phyloP scores from a whole-genome alignment of 2,329 filamentous ascomycete species.

The Verticillium nubilum region DNA sequence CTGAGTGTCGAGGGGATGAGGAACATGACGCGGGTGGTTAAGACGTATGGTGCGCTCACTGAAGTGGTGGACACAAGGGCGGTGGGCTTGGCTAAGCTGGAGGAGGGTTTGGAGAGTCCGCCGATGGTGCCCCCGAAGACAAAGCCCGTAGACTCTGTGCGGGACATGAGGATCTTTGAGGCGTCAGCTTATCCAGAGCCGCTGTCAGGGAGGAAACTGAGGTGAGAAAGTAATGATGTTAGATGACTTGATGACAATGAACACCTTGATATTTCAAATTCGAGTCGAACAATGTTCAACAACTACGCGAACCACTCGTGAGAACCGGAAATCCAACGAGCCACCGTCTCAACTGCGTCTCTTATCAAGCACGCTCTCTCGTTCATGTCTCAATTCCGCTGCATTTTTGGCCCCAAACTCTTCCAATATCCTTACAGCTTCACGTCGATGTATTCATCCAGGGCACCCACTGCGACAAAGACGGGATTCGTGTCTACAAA shows the following conservation, averaged over 20 bases:
- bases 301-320: no score
- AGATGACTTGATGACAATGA: not conserved
- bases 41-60: slow-evolving; percentile 5
- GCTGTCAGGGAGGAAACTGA: not conserved
- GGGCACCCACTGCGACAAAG: no score
- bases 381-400: no score
- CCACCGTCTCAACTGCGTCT: no score
- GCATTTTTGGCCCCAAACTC: no score
- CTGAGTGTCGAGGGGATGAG: slow-evolving; percentile 8
- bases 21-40: slow-evolving; percentile 5
- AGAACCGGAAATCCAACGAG: no score
- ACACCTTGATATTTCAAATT: not conserved
- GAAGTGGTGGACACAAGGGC: slow-evolving; percentile 2
- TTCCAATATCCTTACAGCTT: no score
- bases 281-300: no score
- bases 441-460: no score
- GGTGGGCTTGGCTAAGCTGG: slow-evolving; percentile 4
- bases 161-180: not conserved
- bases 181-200: not conserved
- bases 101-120: not conserved
- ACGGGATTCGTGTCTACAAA: no score
- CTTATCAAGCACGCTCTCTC: no score
- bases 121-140: not conserved
- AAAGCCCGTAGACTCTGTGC: not conserved
- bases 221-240: not conserved